Percentiles rank a stretch among this genome's conserved stretches.
These are phyloP conservation scores for Hymenoscyphus fraxineus DNA, from an alignment of 2,329 filamentous ascomycete genomes.

Conservation along the genomic window DNA sequence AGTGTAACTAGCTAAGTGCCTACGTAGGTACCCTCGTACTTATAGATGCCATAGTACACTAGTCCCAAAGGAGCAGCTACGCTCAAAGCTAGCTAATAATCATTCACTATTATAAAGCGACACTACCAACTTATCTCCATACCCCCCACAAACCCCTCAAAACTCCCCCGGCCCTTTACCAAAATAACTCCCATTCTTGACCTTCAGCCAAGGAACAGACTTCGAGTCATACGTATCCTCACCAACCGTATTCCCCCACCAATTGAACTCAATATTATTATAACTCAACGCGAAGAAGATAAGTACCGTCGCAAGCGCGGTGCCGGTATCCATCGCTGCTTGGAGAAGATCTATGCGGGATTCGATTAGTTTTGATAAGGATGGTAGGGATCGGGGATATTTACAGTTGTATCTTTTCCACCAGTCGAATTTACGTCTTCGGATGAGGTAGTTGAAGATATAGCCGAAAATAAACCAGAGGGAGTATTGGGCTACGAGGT, in stretches of 20 bases:
- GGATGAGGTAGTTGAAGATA: constrained; percentile 65
- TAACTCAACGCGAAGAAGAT: constrained; percentile 62
- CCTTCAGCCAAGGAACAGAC: constrained; percentile 35
- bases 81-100: too few species aligned
- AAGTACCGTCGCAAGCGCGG: constrained; percentile 62
- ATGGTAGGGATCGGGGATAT: background rate
- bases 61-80: too few species aligned
- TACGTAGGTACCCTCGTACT: too few species aligned
- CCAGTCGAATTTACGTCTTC: constrained; percentile 63
- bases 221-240: constrained; percentile 36
- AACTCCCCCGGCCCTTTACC: constrained; percentile 35
- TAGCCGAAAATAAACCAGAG: constrained; percentile 64
- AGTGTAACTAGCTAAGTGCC: too few species aligned
- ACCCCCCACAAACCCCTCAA: constrained; percentile 9
- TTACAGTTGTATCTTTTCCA: constrained; percentile 70
- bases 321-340: constrained; percentile 65
- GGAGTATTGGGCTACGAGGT: constrained; percentile 66
- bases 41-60: too few species aligned
- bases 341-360: constrained; percentile 55
- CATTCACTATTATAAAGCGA: too few species aligned
- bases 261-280: constrained; percentile 54
- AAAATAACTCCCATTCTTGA: constrained; percentile 32
- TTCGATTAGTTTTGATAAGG: background rate
- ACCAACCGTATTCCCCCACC: constrained; percentile 58
- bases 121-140: too few species aligned